Percentiles rank a stretch among this genome's conserved stretches.
phyloP scores from a whole-genome alignment of 768 basidiomycete genomes.

The Candolleomyces aberdarensis region DNA sequence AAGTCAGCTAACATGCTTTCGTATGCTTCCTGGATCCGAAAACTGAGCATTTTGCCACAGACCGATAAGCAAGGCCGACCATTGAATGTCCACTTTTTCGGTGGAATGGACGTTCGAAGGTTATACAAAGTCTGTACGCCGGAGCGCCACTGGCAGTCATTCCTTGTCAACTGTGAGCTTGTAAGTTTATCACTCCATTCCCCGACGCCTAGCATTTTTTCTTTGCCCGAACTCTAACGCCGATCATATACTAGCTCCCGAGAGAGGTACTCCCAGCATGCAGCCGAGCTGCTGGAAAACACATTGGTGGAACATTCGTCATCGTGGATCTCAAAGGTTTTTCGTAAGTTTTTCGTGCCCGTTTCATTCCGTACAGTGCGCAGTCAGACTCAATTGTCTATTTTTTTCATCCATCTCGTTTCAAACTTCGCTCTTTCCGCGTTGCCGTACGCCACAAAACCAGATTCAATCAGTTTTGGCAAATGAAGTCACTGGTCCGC shows the following conservation, averaged over 20 bases:
- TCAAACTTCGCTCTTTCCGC: background rate
- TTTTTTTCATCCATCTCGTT: background rate
- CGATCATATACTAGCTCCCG: slow-evolving; percentile 32
- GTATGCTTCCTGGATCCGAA: background rate
- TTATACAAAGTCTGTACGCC: slow-evolving; percentile 57
- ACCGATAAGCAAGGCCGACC: slow-evolving; percentile 61
- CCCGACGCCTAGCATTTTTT: background rate
- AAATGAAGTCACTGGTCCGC: slow-evolving; percentile 63
- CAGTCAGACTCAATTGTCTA: too few relatives aligned
- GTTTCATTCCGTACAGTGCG: background rate
- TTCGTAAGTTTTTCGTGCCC: slow-evolving; percentile 39
- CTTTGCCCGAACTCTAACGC: too few relatives aligned
- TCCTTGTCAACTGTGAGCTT: slow-evolving; percentile 65
- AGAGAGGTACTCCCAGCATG: slow-evolving; percentile 70
- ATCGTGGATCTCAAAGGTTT: slow-evolving; percentile 73
- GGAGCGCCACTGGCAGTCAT: slow-evolving; percentile 58
- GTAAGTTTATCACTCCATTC: slow-evolving; percentile 19
- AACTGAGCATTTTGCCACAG: background rate
- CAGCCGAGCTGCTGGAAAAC: slow-evolving; percentile 48
- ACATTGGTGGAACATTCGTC: slow-evolving; percentile 51
- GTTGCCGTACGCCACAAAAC: background rate
- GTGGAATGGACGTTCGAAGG: slow-evolving; percentile 53
- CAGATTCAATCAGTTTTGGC: slow-evolving; percentile 72
- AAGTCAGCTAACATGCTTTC: slow-evolving; percentile 36
- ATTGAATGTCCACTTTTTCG: slow-evolving; percentile 64